Evolutionary conservation across 106 monocot species (phyloP), one percentile per base, ranked within the genome.

Genomic region (Allium cepa): DNA sequence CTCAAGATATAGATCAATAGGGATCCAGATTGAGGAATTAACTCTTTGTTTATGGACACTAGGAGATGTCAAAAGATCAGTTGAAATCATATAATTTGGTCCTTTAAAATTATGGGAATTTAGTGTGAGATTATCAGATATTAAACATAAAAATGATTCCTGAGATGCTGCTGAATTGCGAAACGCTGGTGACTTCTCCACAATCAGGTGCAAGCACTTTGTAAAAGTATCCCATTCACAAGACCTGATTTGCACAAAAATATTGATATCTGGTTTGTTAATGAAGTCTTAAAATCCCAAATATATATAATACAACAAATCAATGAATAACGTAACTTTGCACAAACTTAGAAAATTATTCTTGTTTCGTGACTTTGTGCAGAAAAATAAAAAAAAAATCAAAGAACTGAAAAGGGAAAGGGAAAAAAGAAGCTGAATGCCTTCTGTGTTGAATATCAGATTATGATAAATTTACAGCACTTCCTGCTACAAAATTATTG

Each of bases 1-100:
- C 71, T 99, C 97, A 50, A 99, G 92, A 79, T 89, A 99, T 26
- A 99, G 72, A 78, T 99, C 97, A 55, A 99, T 69, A 51, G 97
- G 89, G 57, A 99, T 88, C 97, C 97, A 99, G 4, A 84, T 59
- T 55, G 89, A 66, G 66, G 89, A 84, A 60, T 74, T 87, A 69
- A 78, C 50, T 11, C 82, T 84, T 80, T 82, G 88, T 58, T 60
- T 75, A 18, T 81, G 62, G 48, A 80, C 78, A 70, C 75, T 73
- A 70, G 77, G 68, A 65, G 75, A 85, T 55, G 62, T 60, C 56
- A 78, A 60, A 55, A 74, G 75, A 66, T 71, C 72, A 81, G 72
- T 71, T 80, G 79, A 50, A 72, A 78, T 59, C 46, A 70, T 45
- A 36, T 36, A 36, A 36, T 36, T 36, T 36, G 36, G 36, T 36